phyloP scores from a whole-genome alignment of 306 rosid genomes.

The Clitoria ternatea region DNA sequence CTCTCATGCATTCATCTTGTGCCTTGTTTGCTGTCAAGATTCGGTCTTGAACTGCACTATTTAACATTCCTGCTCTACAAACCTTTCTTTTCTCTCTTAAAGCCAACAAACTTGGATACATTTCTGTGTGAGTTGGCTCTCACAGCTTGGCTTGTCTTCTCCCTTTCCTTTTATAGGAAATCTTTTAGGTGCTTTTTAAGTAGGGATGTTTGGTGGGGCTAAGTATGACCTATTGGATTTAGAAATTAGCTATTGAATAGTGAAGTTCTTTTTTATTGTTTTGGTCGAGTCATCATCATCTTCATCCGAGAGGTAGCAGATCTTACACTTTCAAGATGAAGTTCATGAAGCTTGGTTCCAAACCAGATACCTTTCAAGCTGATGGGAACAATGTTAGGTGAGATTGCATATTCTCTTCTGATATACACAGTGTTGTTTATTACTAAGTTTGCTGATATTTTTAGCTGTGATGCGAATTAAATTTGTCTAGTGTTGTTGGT shows the following conservation, averaged over 20 bases:
- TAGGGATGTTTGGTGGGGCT: slow-evolving; percentile 31
- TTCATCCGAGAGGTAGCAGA: slow-evolving; percentile 33
- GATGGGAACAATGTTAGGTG: slow-evolving; percentile 83
- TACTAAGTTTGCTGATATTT: neutral
- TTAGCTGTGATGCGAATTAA: neutral
- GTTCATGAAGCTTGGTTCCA: slow-evolving; percentile 99
- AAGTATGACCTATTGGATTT: slow-evolving; percentile 30
- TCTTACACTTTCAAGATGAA: slow-evolving; percentile 69
- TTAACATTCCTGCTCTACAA: slow-evolving; percentile 39
- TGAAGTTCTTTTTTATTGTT: neutral
- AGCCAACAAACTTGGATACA: slow-evolving; percentile 45
- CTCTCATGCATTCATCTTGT: slow-evolving; percentile 54
- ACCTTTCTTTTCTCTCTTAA: slow-evolving; percentile 51
- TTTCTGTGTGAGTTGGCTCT: slow-evolving; percentile 45
- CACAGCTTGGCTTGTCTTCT: slow-evolving; percentile 24
- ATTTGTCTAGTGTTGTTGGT: neutral
- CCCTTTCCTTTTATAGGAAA: slow-evolving; percentile 34
- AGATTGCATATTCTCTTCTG: slow-evolving; percentile 35
- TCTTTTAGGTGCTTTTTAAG: slow-evolving; percentile 14
- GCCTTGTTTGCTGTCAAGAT: slow-evolving; percentile 78
- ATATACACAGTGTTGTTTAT: slow-evolving; percentile 16
- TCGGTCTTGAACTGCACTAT: slow-evolving; percentile 41
- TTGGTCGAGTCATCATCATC: slow-evolving; percentile 3
- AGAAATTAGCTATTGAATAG: slow-evolving; percentile 36
- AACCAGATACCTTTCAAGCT: slow-evolving; percentile 81